phyloP scores from a whole-genome alignment of 441 rosid genomes.

The Adansonia rubrostipa region DNA sequence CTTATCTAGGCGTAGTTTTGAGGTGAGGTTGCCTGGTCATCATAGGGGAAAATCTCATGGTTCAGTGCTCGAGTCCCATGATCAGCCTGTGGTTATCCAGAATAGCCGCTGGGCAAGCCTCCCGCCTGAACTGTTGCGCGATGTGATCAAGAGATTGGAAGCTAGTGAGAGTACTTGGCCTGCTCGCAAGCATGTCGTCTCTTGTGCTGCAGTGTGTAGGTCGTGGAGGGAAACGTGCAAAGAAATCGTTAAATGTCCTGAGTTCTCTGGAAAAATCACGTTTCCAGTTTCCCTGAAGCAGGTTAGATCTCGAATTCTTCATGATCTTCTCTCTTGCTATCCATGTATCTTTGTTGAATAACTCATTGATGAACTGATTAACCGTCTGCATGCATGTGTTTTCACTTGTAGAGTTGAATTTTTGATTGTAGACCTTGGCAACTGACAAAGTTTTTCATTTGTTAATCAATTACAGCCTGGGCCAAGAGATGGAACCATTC shows the following conservation, averaged over 20 bases:
- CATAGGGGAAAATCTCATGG: slow-evolving; percentile 81
- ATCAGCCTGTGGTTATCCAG: slow-evolving; percentile 60
- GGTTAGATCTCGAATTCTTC: slow-evolving; percentile 42
- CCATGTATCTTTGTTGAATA: no score
- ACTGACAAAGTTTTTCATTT: slow-evolving; percentile 23
- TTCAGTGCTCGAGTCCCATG: slow-evolving; percentile 69
- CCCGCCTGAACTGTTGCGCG: slow-evolving; percentile 86
- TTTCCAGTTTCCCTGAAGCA: slow-evolving; percentile 95
- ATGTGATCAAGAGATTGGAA: slow-evolving; percentile 92
- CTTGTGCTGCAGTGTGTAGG: slow-evolving; percentile 93
- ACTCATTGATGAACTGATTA: neutral
- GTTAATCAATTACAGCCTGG: slow-evolving; percentile 60
- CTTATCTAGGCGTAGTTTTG: slow-evolving; percentile 83
- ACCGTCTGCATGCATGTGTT: neutral
- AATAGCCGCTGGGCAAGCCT: slow-evolving; percentile 88
- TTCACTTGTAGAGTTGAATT: neutral
- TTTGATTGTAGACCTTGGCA: neutral
- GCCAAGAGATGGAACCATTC: slow-evolving; percentile 78
- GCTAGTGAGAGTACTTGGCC: slow-evolving; percentile 94
- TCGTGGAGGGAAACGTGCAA: slow-evolving; percentile 97
- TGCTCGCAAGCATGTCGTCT: slow-evolving; percentile 83
- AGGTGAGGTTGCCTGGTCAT: slow-evolving; percentile 70
- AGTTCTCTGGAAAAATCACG: slow-evolving; percentile 88
- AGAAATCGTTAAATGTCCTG: slow-evolving; percentile 86
- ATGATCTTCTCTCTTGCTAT: no score